Evolutionary conservation across 2,329 filamentous ascomycete species (phyloP), one percentile per base, ranked within the genome.

Genomic region (Fusarium globosum): DNA sequence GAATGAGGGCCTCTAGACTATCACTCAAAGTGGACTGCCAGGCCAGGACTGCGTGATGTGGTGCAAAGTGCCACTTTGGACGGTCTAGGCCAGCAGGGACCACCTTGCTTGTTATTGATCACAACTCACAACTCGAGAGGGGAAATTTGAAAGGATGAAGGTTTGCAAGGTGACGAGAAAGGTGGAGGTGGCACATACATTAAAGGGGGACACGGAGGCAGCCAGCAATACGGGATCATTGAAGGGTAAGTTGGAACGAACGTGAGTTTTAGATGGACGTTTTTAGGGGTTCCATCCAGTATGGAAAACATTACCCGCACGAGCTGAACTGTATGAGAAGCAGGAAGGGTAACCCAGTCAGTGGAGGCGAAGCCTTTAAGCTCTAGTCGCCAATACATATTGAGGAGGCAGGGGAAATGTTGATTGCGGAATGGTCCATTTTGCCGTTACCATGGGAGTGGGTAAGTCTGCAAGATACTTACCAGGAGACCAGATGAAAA

Each of bases 61-160:
- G 41, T 65, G 55, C 42, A 42, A 58, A 48, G 65, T 49, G 42
- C 41, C 49, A 72, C 58, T 33, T 41, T 38, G 42, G 42, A 65
- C 55, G 61, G 71, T 46, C 64, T 52, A 51, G 39, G 49, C 20
- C 52, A 49, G 46, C 65, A 74, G 49, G 72, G 66, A 62, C 42
- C 41, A 48, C 57, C 72, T 52, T 62, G 73, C 69, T 49, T 62
- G 73, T 46, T 43, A 68, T 42, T 39, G 35, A 68, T 61, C 61
- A 59, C 39, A 60, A 42, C 53, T 53, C 51, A 35, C n/a, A 46
- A 43, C 26, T 64, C 43, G 33, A 61, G 62, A 61, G 30, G 55
- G 43, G 45, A 42, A 56, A 45, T 30, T 49, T 49, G 28, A 43
- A 64, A 59, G 18, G 39, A 58, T 41, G n/a, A 61, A 58, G 51